Percentiles rank a stretch among this genome's conserved stretches.
Conservation (phyloP, 441 rosid genomes). For the Arabidopsis lyrata region DNA sequence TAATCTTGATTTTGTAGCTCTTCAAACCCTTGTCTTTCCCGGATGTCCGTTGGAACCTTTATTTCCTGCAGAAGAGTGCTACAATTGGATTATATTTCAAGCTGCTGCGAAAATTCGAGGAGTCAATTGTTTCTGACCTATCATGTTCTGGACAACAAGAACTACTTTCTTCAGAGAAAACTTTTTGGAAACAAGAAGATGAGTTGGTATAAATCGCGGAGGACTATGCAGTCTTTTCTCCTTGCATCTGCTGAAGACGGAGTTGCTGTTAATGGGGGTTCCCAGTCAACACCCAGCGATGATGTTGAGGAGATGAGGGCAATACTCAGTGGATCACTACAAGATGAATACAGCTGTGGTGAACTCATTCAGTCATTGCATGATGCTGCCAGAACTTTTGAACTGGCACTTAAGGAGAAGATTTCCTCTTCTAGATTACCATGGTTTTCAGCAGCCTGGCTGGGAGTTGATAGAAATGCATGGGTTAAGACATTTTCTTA, state of each 20-base stretch:
- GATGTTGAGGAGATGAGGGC: constrained; percentile 80
- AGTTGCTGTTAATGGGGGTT: constrained; percentile 74
- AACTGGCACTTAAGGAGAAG: constrained; percentile 76
- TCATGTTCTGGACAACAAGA: constrained; percentile 47
- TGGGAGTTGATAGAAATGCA: constrained; percentile 82
- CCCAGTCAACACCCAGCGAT: constrained; percentile 53
- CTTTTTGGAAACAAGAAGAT: constrained; percentile 46
- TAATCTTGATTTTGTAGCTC: constrained; percentile 54
- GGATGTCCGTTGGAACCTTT: constrained; percentile 50
- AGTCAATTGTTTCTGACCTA: constrained; percentile 49
- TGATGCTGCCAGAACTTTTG: constrained; percentile 91
- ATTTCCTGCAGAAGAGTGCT: constrained; percentile 51
- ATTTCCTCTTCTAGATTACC: constrained; percentile 62
- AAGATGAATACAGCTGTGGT: constrained; percentile 70
- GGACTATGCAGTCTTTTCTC: constrained; percentile 45
- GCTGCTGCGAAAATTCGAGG: constrained; percentile 57
- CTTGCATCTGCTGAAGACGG: constrained; percentile 83
- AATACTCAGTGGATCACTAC: constrained; percentile 71
- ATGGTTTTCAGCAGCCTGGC: constrained; percentile 94
- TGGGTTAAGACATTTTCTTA: constrained; percentile 95
- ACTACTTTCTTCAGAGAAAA: constrained; percentile 35
- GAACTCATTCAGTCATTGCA: constrained; percentile 89
- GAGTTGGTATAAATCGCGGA: constrained; percentile 50
- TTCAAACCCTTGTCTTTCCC: constrained; percentile 57
- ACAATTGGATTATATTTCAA: constrained; percentile 52